Percentiles rank a stretch among this genome's conserved stretches.
Conservation (phyloP, 192 early-diverging fungal species). For the Kickxella alabastrina region DNA sequence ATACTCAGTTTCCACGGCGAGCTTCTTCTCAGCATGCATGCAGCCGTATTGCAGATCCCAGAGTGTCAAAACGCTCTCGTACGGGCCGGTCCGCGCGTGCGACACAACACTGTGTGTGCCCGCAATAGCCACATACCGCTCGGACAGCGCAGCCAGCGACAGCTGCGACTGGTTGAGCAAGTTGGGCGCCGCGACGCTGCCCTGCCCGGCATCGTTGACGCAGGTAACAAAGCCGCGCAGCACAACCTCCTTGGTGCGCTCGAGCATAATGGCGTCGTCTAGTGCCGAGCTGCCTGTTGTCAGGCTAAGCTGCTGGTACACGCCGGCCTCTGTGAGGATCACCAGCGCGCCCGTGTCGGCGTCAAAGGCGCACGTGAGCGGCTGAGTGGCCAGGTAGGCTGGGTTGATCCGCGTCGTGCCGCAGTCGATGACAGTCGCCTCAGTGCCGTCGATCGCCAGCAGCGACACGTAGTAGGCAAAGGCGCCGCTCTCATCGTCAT, state of each 20-base stretch:
- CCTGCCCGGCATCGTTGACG: conserved; percentile 1
- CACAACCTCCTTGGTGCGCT: conserved; percentile 29
- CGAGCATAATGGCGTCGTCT: conserved; percentile 39
- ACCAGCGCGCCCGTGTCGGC: conserved; percentile 40
- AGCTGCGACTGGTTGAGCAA: conserved; percentile 38
- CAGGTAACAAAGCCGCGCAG: conserved; percentile 50
- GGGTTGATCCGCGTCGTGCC: conserved; percentile 46
- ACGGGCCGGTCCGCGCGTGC: conserved; percentile 35
- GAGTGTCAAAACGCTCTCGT: conserved; percentile 46
- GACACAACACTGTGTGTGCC: conserved; percentile 51
- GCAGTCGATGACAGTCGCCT: conserved; percentile 26
- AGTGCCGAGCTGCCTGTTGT: conserved; percentile 37
- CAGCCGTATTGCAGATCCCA: conserved; percentile 53
- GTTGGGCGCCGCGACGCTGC: conserved; percentile 8
- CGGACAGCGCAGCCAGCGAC: conserved; percentile 34
- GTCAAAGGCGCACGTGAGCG: conserved; percentile 43
- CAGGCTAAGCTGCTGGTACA: conserved; percentile 31
- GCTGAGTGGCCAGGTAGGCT: conserved; percentile 23
- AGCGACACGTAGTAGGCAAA: conserved; percentile 28
- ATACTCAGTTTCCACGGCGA: conserved; percentile 18
- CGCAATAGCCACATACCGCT: conserved; percentile 44
- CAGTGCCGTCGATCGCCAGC: conserved; percentile 25
- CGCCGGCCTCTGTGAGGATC: conserved; percentile 34
- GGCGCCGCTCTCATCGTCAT: conserved; percentile 5
- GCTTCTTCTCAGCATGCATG: conserved; percentile 40